Percentiles rank a stretch among this genome's conserved stretches.
Evolutionary conservation across 441 rosid species (phyloP).

Genomic region (Cnidoscolus chayamansa): DNA sequence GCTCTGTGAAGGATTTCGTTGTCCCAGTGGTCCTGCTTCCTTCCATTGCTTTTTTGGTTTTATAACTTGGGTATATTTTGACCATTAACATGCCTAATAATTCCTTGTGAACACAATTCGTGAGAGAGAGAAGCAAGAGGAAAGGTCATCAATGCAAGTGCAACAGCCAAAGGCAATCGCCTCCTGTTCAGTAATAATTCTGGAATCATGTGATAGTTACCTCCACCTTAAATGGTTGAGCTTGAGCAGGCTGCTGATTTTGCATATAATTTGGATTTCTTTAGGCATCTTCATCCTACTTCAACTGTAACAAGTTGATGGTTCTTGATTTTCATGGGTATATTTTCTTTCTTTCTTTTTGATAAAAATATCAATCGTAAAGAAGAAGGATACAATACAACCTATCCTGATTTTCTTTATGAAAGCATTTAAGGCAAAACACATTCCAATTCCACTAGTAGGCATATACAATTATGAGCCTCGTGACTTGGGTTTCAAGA

Average conservation of each 20-base stretch:
- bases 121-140: constrained; percentile 3
- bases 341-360: too few species aligned
- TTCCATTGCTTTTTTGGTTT: constrained; percentile 16
- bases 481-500: constrained; percentile 2
- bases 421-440: not conserved
- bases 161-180: constrained; percentile 21
- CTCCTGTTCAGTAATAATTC: constrained; percentile 19
- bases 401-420: not conserved
- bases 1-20: constrained; percentile 6
- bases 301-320: not conserved
- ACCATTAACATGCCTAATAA: constrained; percentile 21
- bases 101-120: constrained; percentile 15
- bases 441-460: not conserved
- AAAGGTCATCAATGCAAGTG: constrained; percentile 10
- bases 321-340: not conserved
- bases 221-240: not conserved
- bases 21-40: constrained; percentile 24
- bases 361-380: too few species aligned
- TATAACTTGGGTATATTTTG: constrained; percentile 18
- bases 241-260: not conserved
- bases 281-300: not conserved
- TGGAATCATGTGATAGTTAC: constrained; percentile 18
- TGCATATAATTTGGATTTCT: not conserved
- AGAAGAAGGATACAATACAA: too few species aligned
- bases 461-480: constrained; percentile 1